Evolutionary conservation across 345 rosid species (phyloP).

Genomic region (Eucalyptus pauciflora): DNA sequence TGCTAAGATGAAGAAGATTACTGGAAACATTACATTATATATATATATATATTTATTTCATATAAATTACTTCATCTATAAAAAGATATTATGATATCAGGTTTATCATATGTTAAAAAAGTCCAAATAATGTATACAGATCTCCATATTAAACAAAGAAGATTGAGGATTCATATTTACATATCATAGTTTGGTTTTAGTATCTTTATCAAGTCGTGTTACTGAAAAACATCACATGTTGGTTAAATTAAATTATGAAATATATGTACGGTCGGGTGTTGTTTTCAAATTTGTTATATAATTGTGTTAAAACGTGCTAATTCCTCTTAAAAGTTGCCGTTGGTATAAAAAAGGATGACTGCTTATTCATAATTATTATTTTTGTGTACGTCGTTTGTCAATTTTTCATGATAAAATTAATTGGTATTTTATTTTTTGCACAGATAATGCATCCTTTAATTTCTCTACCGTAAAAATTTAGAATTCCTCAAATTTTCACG

Average conservation of each 20-base stretch:
- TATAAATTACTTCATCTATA: not conserved
- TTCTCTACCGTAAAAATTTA: not conserved
- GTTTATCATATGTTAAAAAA: not conserved
- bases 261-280: fast-evolving
- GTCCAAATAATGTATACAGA: not conserved
- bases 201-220: fast-evolving
- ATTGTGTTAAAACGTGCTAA: not conserved
- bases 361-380: not conserved
- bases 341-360: fast-evolving
- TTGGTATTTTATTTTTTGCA: not conserved
- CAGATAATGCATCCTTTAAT: not conserved
- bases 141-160: fast-evolving
- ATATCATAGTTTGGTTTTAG: not conserved
- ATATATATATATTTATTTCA: not conserved
- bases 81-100: not conserved
- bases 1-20: not conserved
- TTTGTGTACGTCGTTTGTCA: no score
- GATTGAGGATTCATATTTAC: not conserved
- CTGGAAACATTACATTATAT: not conserved
- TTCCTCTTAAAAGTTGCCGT: not conserved
- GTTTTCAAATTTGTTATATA: not conserved
- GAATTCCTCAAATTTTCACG: not conserved
- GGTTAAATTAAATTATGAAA: not conserved
- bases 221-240: not conserved
- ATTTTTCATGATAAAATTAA: no score